These are phyloP conservation scores for Syncephalastrum contaminatum DNA, from an alignment of 371 early-diverging fungal genomes.

Conservation along the genomic window DNA sequence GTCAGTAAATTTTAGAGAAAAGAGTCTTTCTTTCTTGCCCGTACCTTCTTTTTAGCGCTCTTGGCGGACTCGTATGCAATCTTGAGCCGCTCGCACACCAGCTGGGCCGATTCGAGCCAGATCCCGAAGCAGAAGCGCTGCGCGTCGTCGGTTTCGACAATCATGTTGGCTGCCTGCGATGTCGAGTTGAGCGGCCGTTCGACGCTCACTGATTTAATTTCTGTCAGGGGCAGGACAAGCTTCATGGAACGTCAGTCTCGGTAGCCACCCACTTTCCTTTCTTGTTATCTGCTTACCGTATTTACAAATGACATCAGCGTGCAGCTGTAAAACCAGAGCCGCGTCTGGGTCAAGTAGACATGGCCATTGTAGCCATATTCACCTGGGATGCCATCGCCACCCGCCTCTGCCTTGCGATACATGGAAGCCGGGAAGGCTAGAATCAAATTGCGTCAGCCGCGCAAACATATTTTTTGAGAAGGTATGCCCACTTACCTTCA, in stretches of 20 bases:
- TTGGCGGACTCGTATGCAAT: slow-evolving; percentile 22
- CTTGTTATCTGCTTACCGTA: slow-evolving; percentile 22
- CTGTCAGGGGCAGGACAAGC: slow-evolving; percentile 35
- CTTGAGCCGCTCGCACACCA: slow-evolving; percentile 29
- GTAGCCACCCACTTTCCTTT: background rate
- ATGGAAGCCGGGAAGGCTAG: slow-evolving; percentile 34
- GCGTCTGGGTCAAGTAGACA: slow-evolving; percentile 33
- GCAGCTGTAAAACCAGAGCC: slow-evolving; percentile 47
- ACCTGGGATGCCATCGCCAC: slow-evolving; percentile 3
- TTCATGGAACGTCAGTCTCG: slow-evolving; percentile 4
- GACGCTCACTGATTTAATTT: slow-evolving; percentile 28
- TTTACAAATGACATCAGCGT: slow-evolving; percentile 36
- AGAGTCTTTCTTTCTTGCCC: background rate
- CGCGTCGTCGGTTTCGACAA: slow-evolving; percentile 16
- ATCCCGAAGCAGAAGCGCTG: slow-evolving; percentile 27
- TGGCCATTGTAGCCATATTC: slow-evolving; percentile 35
- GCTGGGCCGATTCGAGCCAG: slow-evolving; percentile 34
- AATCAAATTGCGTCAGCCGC: background rate
- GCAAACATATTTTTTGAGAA: background rate
- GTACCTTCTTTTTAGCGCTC: slow-evolving; percentile 7
- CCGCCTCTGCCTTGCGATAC: slow-evolving; percentile 15
- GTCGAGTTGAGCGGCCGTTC: slow-evolving; percentile 18
- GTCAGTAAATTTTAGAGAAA: too few species aligned
- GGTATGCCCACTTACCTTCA: slow-evolving; percentile 24
- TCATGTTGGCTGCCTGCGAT: slow-evolving; percentile 25